A percentile compares a stretch with the other conserved stretches of the same genome.
phyloP scores from a whole-genome alignment of 495 filamentous ascomycete genomes.

The Aspergillus leporis region DNA sequence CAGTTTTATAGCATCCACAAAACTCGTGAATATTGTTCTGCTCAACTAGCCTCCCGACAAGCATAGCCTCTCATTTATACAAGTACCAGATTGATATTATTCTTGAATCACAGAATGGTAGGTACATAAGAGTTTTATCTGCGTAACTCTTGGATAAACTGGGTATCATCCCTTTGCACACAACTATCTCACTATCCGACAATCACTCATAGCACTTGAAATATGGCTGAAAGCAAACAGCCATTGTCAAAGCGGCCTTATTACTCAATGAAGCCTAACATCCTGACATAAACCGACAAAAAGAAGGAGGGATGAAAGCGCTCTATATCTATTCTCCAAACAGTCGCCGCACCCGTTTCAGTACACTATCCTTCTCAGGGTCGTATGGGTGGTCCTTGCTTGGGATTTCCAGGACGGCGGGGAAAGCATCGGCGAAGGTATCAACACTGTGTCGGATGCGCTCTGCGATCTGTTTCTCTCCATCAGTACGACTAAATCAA shows the following conservation, averaged over 20 bases:
- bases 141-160: conserved; percentile 5
- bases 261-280: neutral
- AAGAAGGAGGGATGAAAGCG: neutral
- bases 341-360: conserved; percentile 84
- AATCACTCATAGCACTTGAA: neutral
- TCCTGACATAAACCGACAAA: conserved; percentile 12
- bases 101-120: neutral
- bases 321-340: conserved; percentile 74
- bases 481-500: conserved; percentile 6
- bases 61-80: neutral
- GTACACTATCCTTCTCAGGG: conserved; percentile 96
- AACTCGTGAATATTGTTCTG: too few relatives aligned
- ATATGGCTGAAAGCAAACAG: neutral
- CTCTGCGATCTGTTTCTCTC: conserved; percentile 74
- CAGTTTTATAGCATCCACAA: too few relatives aligned
- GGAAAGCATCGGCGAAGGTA: conserved; percentile 54
- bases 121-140: conserved; percentile 6
- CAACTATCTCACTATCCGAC: neutral
- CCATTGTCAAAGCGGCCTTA: neutral
- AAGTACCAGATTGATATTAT: neutral
- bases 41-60: too few relatives aligned
- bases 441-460: conserved; percentile 77
- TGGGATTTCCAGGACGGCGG: conserved; percentile 82
- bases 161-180: conserved; percentile 19
- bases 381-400: conserved; percentile 99